phyloP scores from a whole-genome alignment of 2,329 filamentous ascomycete genomes.

The Ascosphaera aggregata region DNA sequence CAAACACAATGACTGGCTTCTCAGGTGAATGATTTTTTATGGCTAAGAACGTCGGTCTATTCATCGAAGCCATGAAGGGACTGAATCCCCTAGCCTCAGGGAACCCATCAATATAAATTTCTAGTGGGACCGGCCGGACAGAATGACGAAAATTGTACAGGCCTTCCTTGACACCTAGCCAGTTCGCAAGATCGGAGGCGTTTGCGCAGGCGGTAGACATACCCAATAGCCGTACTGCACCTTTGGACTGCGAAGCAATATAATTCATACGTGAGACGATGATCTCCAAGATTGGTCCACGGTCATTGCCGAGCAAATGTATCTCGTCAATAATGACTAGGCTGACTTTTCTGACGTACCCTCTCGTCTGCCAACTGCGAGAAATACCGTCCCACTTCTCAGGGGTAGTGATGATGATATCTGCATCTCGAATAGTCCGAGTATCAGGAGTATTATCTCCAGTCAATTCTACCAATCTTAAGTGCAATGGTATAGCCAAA shows the following conservation, averaged over 20 bases:
- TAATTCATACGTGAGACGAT: slow-evolving; percentile 94
- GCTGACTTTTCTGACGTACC: slow-evolving; percentile 84
- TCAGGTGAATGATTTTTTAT: slow-evolving; percentile 92
- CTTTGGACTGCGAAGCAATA: slow-evolving; percentile 83
- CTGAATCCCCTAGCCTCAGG: slow-evolving; percentile 90
- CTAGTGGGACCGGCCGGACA: slow-evolving; percentile 81
- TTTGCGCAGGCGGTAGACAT: slow-evolving; percentile 99
- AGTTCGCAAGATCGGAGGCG: slow-evolving; percentile 78
- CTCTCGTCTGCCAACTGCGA: slow-evolving; percentile 93
- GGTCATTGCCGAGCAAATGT: slow-evolving; percentile 84
- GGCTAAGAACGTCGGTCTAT: slow-evolving; percentile 82
- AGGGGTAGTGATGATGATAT: slow-evolving; percentile 97
- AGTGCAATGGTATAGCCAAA: slow-evolving; percentile 56
- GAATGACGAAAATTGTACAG: slow-evolving; percentile 96
- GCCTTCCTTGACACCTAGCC: slow-evolving; percentile 88
- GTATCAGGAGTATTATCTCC: slow-evolving; percentile 97
- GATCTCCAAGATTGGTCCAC: slow-evolving; percentile 93
- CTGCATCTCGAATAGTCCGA: slow-evolving; percentile 78
- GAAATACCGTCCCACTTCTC: slow-evolving; percentile 99
- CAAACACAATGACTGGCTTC: slow-evolving; percentile 96
- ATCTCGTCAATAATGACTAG: slow-evolving; percentile 98
- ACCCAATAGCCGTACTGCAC: slow-evolving; percentile 70
- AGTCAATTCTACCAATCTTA: slow-evolving; percentile 86
- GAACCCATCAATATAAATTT: slow-evolving; percentile 95
- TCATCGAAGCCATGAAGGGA: slow-evolving; percentile 98